Evolutionary conservation across 331 rosid species (phyloP).

Genomic region (Pyrus hybrid): DNA sequence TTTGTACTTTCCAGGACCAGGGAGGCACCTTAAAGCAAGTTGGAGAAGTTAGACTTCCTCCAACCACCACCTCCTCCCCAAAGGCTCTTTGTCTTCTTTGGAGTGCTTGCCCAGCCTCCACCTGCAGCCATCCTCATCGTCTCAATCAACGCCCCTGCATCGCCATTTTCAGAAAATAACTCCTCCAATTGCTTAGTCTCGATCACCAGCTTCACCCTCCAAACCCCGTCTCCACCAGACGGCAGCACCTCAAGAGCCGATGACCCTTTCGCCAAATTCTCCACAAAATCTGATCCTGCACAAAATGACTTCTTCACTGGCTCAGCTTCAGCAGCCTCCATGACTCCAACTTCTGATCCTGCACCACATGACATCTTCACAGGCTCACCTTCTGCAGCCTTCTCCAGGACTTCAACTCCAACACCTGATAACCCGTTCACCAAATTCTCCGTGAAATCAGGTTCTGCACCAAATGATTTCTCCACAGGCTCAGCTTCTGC

Average conservation of each 20-base stretch:
- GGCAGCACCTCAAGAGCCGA: constrained; percentile 55
- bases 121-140: constrained; percentile 61
- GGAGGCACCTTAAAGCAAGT: constrained; percentile 6
- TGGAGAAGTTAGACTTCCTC: constrained; percentile 39
- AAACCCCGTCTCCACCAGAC: constrained; percentile 51
- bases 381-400: no score
- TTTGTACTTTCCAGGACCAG: not conserved
- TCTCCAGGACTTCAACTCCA: constrained; percentile 20
- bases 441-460: constrained; percentile 34
- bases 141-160: constrained; percentile 63
- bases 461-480: not conserved
- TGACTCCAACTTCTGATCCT: no score
- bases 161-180: constrained; percentile 59
- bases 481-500: constrained; percentile 9
- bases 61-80: constrained; percentile 22
- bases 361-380: no score
- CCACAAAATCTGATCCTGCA: constrained; percentile 25
- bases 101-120: constrained; percentile 22
- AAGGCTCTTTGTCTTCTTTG: constrained; percentile 23
- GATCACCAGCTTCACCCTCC: constrained; percentile 69
- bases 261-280: constrained; percentile 41
- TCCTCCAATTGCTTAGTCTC: constrained; percentile 55
- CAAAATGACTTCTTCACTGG: not conserved
- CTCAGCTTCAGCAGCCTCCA: constrained; percentile 8
- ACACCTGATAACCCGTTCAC: constrained; percentile 38